Evolutionary conservation across 371 early-diverging fungal genomes (phyloP).

Genomic region (Funneliformis caledonium): DNA sequence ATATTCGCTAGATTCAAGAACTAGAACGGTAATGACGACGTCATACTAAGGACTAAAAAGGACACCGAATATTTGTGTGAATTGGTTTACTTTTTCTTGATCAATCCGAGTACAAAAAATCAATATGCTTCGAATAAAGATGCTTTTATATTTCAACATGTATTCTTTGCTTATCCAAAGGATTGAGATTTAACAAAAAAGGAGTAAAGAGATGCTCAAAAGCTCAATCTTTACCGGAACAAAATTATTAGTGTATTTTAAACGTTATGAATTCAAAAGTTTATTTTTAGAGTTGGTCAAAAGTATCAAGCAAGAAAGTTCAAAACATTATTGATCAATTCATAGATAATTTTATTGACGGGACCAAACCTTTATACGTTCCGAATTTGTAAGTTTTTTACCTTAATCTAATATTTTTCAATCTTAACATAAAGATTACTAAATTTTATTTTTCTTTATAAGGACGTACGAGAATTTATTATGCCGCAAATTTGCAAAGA

Average conservation of each 20-base stretch:
- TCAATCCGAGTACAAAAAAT: neutral
- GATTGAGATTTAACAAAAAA: neutral
- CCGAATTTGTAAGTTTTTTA: constrained; percentile 20
- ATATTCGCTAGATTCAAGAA: neutral
- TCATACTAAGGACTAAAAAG: neutral
- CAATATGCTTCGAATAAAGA: neutral
- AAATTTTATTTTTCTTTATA: neutral
- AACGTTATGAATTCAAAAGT: neutral
- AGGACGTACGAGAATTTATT: neutral
- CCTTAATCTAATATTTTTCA: neutral
- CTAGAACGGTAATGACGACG: neutral
- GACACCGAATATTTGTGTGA: neutral
- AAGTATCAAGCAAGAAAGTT: neutral
- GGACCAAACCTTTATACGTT: neutral
- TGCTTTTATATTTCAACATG: neutral
- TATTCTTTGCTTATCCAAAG: neutral
- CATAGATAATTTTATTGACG: neutral
- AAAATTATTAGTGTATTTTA: neutral
- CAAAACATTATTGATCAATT: neutral
- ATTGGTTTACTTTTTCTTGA: constrained; percentile 5
- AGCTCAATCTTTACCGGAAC: neutral
- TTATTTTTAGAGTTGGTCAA: neutral
- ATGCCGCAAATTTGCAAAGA: neutral
- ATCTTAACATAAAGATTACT: neutral
- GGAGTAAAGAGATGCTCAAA: neutral